A percentile compares a stretch with the other conserved stretches of the same genome.
These are phyloP conservation scores for Dothideomycetes sp. DNA, from an alignment of 2,329 filamentous ascomycete species.

Conservation along the genomic window DNA sequence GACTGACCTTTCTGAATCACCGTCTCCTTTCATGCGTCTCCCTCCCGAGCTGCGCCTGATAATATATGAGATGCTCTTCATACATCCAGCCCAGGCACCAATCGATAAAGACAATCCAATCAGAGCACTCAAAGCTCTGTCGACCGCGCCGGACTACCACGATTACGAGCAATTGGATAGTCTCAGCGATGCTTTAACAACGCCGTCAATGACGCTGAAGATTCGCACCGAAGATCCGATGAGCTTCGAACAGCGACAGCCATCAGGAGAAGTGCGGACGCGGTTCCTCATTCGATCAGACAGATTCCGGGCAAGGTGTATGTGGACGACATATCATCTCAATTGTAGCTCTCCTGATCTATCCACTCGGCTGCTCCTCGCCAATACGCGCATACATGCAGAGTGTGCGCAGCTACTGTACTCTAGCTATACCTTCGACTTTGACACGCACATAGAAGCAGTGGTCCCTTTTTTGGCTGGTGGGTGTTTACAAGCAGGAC, in stretches of 20 bases:
- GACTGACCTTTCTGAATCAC: not conserved
- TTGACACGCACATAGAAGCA: constrained; percentile 49
- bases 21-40: constrained; percentile 29
- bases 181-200: constrained; percentile 16
- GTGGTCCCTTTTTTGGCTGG: constrained; percentile 45
- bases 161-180: constrained; percentile 26
- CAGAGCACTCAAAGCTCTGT: no score
- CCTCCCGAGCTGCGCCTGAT: constrained; percentile 35
- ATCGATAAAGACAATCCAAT: no score
- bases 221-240: constrained; percentile 34
- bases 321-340: constrained; percentile 46
- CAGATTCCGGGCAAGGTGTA: constrained; percentile 30
- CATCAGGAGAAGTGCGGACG: constrained; percentile 20
- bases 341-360: constrained; percentile 26
- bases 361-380: constrained; percentile 16
- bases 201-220: constrained; percentile 23
- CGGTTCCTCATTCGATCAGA: constrained; percentile 29
- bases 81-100: no score
- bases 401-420: constrained; percentile 50
- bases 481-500: not conserved
- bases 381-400: constrained; percentile 35
- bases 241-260: constrained; percentile 17
- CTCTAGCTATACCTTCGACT: constrained; percentile 45
- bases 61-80: constrained; percentile 33
- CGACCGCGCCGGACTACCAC: constrained; percentile 30